phyloP scores from a whole-genome alignment of 1,139 yeast species.

The Citeromyces siamensis region DNA sequence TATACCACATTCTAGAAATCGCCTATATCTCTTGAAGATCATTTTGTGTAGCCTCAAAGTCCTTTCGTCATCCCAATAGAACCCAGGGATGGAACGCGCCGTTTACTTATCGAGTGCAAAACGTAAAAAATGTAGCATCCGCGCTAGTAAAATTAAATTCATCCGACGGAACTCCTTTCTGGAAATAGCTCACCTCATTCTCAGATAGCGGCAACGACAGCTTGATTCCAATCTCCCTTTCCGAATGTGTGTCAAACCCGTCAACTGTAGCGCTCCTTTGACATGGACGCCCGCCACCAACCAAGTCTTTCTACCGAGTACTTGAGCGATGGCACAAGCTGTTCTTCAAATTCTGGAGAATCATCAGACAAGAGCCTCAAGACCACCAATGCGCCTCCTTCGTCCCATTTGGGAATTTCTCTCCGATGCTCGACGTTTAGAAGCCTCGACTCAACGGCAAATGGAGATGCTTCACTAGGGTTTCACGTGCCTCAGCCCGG shows the following conservation, averaged over 20 bases:
- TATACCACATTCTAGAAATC: no score
- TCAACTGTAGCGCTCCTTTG: conserved; percentile 37
- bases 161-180: conserved; percentile 9
- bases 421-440: conserved; percentile 33
- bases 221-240: conserved; percentile 17
- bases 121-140: not conserved
- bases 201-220: conserved; percentile 31
- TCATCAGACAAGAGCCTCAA: conserved; percentile 10
- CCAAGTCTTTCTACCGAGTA: conserved; percentile 31
- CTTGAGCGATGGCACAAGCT: conserved; percentile 11
- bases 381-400: conserved; percentile 36
- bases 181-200: conserved; percentile 30
- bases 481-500: conserved; percentile 52
- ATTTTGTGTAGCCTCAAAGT: no score
- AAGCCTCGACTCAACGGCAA: conserved; percentile 29
- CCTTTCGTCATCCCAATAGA: no score
- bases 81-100: no score
- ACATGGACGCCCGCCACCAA: conserved; percentile 20
- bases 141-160: not conserved
- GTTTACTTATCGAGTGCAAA: not conserved
- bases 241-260: conserved; percentile 22
- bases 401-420: conserved; percentile 41
- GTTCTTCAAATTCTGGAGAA: conserved; percentile 5
- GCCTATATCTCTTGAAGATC: no score
- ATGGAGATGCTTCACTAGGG: conserved; percentile 54